Evolutionary conservation across 2,329 filamentous ascomycete species (phyloP).

Genomic region (Akanthomyces muscarius): DNA sequence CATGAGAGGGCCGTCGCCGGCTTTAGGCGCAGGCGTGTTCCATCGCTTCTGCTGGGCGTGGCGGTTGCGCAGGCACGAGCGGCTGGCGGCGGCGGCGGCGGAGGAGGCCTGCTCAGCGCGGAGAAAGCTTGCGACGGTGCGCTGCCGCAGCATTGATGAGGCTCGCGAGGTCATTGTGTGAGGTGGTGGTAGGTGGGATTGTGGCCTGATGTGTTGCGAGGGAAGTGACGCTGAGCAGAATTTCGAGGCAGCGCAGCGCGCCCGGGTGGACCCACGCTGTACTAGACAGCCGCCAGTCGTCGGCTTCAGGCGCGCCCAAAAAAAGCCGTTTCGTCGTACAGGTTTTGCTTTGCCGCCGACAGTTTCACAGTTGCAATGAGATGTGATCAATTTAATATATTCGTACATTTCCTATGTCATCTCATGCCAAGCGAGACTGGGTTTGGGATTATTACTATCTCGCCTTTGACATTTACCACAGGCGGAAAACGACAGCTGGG

Average conservation of each 20-base stretch:
- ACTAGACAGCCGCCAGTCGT: background rate
- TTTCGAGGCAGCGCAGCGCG: background rate
- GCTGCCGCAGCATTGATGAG: slow-evolving; percentile 9
- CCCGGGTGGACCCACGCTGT: background rate
- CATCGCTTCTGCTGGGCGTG: slow-evolving; percentile 39
- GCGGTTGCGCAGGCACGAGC: slow-evolving; percentile 15
- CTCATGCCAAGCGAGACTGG: no score
- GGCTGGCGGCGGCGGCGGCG: background rate
- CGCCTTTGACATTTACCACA: no score
- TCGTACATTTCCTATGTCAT: no score
- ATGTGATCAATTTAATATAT: no score
- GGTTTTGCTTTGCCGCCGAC: no score
- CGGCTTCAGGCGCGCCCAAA: no score
- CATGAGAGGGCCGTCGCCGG: slow-evolving; percentile 61
- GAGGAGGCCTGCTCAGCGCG: slow-evolving; percentile 3
- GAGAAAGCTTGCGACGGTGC: background rate
- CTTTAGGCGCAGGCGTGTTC: slow-evolving; percentile 52
- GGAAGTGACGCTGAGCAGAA: background rate
- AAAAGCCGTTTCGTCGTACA: no score
- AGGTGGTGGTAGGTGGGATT: background rate
- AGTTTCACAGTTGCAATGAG: no score
- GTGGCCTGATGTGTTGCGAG: background rate
- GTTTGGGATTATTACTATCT: no score
- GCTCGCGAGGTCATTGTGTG: slow-evolving; percentile 1
- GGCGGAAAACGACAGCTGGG: no score